These are phyloP conservation scores for Vigna reflexopilosa DNA, from an alignment of 306 rosid species.

Conservation along the genomic window DNA sequence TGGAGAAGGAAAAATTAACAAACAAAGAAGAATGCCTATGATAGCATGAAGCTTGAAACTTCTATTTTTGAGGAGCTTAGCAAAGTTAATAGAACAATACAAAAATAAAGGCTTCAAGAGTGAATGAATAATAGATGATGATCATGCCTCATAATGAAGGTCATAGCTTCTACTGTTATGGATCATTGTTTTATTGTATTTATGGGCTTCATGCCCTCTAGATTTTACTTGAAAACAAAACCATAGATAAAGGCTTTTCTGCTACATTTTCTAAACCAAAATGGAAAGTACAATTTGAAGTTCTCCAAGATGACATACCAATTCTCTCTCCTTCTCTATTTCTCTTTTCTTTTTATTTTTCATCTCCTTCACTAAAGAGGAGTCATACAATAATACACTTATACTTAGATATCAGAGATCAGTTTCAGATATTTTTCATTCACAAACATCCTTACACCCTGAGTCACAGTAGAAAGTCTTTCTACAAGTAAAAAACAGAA, in stretches of 20 bases:
- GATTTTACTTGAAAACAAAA: constrained; percentile 26
- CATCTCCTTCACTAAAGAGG: not conserved
- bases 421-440: constrained; percentile 4
- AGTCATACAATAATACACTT: not conserved
- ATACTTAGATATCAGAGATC: not conserved
- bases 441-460: constrained; percentile 11
- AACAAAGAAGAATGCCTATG: not conserved
- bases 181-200: constrained; percentile 15
- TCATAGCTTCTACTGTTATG: constrained; percentile 11
- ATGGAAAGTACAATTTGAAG: not conserved
- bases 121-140: constrained; percentile 11
- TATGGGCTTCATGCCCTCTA: not conserved
- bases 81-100: constrained; percentile 24
- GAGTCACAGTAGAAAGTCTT: not conserved
- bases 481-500: constrained; percentile 20
- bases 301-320: not conserved
- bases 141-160: not conserved
- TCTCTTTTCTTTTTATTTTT: not conserved
- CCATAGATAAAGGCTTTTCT: not conserved
- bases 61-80: not conserved
- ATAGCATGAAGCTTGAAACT: not conserved
- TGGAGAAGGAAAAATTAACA: constrained; percentile 5
- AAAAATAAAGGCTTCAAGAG: not conserved
- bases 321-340: not conserved
- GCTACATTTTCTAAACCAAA: not conserved